phyloP scores from a whole-genome alignment of 495 filamentous ascomycete species.

The Parmelia sp. region DNA sequence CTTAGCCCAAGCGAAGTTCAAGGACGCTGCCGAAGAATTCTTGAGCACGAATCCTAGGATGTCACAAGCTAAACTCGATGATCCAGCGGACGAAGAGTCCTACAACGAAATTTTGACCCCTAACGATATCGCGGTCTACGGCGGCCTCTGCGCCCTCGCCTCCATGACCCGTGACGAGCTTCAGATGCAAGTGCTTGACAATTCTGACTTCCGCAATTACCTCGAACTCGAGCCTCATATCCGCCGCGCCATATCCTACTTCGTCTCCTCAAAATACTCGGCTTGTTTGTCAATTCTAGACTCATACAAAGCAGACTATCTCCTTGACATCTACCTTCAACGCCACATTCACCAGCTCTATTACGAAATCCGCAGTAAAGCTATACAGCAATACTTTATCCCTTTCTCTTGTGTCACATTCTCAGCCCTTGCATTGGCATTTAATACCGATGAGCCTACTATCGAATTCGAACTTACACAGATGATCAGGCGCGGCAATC shows the following conservation, averaged over 20 bases:
- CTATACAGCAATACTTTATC: slow-evolving; percentile 84
- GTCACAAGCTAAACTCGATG: slow-evolving; percentile 27
- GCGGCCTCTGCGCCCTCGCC: slow-evolving; percentile 82
- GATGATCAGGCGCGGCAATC: slow-evolving; percentile 64
- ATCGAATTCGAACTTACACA: slow-evolving; percentile 69
- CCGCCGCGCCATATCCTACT: slow-evolving; percentile 79
- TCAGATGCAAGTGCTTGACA: slow-evolving; percentile 70
- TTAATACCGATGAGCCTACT: slow-evolving; percentile 47
- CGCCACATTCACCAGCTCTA: slow-evolving; percentile 66
- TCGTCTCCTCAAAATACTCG: slow-evolving; percentile 81
- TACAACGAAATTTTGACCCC: slow-evolving; percentile 70
- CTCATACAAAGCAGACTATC: slow-evolving; percentile 72
- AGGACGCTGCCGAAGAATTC: slow-evolving; percentile 69
- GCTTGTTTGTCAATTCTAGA: slow-evolving; percentile 77
- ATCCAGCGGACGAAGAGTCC: slow-evolving; percentile 44
- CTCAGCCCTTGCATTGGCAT: slow-evolving; percentile 60
- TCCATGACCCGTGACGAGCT: slow-evolving; percentile 77
- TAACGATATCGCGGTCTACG: slow-evolving; percentile 90
- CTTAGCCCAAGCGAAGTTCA: slow-evolving; percentile 57
- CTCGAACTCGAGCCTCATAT: slow-evolving; percentile 93
- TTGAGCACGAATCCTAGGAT: slow-evolving; percentile 44
- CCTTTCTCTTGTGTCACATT: slow-evolving; percentile 73
- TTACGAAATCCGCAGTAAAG: slow-evolving; percentile 70
- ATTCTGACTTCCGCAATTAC: slow-evolving; percentile 71
- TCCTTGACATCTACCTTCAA: slow-evolving; percentile 83